Conservation (phyloP, 345 rosid species). For the Odontarrhena argentea region DNA sequence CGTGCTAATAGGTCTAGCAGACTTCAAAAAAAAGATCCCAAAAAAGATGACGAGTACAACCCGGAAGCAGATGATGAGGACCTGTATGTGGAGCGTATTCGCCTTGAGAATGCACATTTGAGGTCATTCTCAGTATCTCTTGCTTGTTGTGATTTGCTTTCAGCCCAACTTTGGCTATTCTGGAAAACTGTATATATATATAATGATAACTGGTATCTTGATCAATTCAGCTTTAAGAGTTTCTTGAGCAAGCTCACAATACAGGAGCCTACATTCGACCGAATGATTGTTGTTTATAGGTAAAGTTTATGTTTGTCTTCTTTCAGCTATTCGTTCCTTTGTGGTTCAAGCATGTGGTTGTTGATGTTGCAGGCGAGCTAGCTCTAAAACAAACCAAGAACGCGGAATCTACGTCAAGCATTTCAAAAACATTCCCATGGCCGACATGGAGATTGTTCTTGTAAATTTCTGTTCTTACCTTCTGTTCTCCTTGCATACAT, state of each 20-base stretch:
- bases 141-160: slow-evolving; percentile 23
- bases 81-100: slow-evolving; percentile 71
- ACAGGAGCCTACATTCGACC: slow-evolving; percentile 92
- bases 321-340: slow-evolving; percentile 23
- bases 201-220: slow-evolving; percentile 25
- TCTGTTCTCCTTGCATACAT: slow-evolving; percentile 19
- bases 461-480: slow-evolving; percentile 54
- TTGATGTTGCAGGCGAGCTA: slow-evolving; percentile 60
- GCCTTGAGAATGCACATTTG: slow-evolving; percentile 77
- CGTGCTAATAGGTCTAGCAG: slow-evolving; percentile 49
- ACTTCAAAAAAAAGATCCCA: slow-evolving; percentile 54
- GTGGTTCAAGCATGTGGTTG: slow-evolving; percentile 25
- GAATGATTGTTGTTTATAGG: slow-evolving; percentile 97
- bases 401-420: slow-evolving; percentile 85
- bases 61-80: slow-evolving; percentile 55
- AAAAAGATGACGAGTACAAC: slow-evolving; percentile 67
- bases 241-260: slow-evolving; percentile 73
- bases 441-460: slow-evolving; percentile 97
- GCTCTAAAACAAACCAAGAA: slow-evolving; percentile 56
- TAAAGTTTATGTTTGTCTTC: slow-evolving; percentile 37
- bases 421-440: slow-evolving; percentile 99
- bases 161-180: slow-evolving; percentile 5
- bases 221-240: slow-evolving; percentile 54
- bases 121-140: slow-evolving; percentile 49
- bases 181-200: slow-evolving; percentile 7